Base-by-base conservation (phyloP, 2,329 filamentous ascomycete genomes). In the Pleoardoris graminearum region DNA sequence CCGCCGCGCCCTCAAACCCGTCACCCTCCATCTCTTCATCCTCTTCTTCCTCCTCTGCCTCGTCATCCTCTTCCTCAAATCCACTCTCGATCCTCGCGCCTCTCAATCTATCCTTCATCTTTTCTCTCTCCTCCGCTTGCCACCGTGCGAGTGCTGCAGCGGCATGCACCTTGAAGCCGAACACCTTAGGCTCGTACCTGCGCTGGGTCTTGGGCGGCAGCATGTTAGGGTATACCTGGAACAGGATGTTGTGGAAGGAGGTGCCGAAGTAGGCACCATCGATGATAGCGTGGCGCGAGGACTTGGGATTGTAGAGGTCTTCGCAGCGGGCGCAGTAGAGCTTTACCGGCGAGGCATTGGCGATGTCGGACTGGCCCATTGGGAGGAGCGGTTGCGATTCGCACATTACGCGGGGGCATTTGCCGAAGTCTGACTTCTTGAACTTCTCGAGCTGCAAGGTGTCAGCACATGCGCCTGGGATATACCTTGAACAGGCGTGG, bases 281-380 rank as follows among this genome's bases (percentile, higher is more conserved):
- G 68, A 99, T 97, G 53, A 89, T 84, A 45, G 92, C 91, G 76
- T 99, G 94, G 23, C 94, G 90, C 17, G 91, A 93, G 3, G 94
- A 97, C 75, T 99, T 99, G 38, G 94, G 94, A 77, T 97, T 97
- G 82, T 99, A 99, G 54, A 96, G 88, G 74, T 99, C 94, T 80
- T 99, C 94, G 80, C 94, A 99, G 66, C 91, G 90, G 42, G 89
- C 87, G 76, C 94, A 99, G 83, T 96, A 99, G 48, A 99, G 89
- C 76, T 97, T 97, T 61, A 97, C 94, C 41, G 93, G 87, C 68
- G 92, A 95, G 63, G 87, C 80, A 76, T 91, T 91, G 57, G 94
- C 85, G 2, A 93, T 81, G 76, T 99, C 94, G 66, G 91, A 90
- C 65, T 95, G 88, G 59, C 94, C 94, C 85, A 97, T 95, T 39